Evolutionary conservation across 345 rosid species (phyloP), one percentile per base, ranked within the genome.

Genomic region (Noccaea caerulescens): DNA sequence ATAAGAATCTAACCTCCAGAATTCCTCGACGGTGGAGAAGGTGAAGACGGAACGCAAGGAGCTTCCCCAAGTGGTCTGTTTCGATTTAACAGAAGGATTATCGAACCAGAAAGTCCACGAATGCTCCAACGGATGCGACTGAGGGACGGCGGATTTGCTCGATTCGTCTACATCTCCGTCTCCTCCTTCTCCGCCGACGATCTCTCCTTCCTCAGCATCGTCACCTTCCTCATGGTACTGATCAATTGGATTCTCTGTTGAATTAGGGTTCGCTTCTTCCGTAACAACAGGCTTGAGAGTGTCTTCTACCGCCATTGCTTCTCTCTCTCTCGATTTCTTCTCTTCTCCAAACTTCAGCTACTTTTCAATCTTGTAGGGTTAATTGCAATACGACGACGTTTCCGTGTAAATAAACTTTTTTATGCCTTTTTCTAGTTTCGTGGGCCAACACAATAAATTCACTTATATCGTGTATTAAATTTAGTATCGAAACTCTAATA

Each of bases 91-190:
- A 18, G 76, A 59, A 2, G 87, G 89, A 55, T 82, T 87, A 66
- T 91, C 93, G 57, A 88, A 92, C 98, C 99, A 92, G 73, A 92
- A 89, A 25, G 98, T 92, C 99, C 98, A 92, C 0, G 84, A 78
- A 56, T 92, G 90, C 69, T 94, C 92, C 42, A 90, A 87, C 0
- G 82, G 93, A 76, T 90, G 87, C 10, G 86, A 71, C 76, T 83
- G 68, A 61, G 81, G 71, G 12, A 65, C 50, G 10, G 44, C 66
- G 20, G 83, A 69, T 72, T 78, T 74, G 64, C 58, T 58, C 34
- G 82, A 45, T n/a, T 79, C 79, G 47, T 62, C 75, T 1, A 49
- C 80, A 5, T 74, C 84, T 50, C 59, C 77, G 9, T 49, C 63
- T 52, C 46, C 63, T 52, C 46, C 62, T 43, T 54, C 73, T 1